These are phyloP conservation scores for Podospora comata DNA, from an alignment of 495 filamentous ascomycete species.

Conservation along the genomic window DNA sequence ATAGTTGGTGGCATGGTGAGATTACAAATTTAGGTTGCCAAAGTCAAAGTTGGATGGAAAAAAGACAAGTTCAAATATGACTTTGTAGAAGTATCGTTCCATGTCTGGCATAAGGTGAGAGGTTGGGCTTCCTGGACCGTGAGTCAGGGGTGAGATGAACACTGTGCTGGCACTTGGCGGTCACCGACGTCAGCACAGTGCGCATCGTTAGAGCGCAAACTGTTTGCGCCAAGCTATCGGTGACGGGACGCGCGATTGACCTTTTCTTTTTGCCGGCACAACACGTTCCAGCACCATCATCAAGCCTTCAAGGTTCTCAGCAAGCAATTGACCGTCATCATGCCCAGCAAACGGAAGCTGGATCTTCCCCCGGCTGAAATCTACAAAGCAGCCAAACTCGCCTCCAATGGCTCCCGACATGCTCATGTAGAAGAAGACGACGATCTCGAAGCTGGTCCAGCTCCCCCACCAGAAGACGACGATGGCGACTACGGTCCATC, in stretches of 20 bases:
- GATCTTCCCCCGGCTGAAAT: conserved; percentile 54
- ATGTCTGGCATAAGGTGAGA: not conserved
- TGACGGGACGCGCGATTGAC: not conserved
- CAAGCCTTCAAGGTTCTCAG: not conserved
- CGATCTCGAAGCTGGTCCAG: conserved; percentile 52
- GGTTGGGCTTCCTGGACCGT: not conserved
- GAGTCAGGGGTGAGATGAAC: not conserved
- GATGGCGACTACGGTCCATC: conserved; percentile 66
- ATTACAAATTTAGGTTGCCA: not conserved
- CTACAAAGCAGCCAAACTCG: conserved; percentile 83
- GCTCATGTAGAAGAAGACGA: conserved; percentile 48
- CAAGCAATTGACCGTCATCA: not conserved
- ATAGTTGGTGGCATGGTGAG: conserved; percentile 53
- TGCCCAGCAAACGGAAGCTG: conserved; percentile 1
- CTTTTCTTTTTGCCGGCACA: conserved; percentile 13
- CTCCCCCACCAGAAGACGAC: conserved; percentile 50
- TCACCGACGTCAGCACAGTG: not conserved
- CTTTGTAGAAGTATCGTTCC: not conserved
- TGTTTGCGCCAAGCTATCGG: not conserved
- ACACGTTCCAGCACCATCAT: not conserved
- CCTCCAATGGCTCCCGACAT: conserved; percentile 44
- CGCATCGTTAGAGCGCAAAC: not conserved
- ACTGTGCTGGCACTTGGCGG: not conserved
- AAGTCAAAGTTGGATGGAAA: not conserved
- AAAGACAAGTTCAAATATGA: not conserved